Percentiles rank a stretch among this genome's conserved stretches.
These are phyloP conservation scores for Coemansia sp. DNA, from an alignment of 192 early-diverging fungal species.

Conservation along the genomic window DNA sequence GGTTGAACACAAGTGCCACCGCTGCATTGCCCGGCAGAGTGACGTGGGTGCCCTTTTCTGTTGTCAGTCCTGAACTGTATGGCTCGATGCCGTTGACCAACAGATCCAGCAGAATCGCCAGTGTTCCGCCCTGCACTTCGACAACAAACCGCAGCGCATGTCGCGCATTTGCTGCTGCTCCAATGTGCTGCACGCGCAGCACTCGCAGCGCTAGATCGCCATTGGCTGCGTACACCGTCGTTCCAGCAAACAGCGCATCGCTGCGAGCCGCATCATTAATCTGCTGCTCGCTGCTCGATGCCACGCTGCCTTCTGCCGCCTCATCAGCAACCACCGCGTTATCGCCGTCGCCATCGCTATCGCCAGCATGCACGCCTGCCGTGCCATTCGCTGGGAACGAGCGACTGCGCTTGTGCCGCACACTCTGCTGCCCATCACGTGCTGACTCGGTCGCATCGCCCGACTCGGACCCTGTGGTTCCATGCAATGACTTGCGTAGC, in stretches of 20 bases:
- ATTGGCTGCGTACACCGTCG: constrained; percentile 43
- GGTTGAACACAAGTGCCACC: constrained; percentile 46
- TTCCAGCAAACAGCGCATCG: constrained; percentile 40
- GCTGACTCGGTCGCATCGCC: not conserved
- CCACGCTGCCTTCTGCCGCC: not conserved
- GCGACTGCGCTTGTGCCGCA: constrained; percentile 51
- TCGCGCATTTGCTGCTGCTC: not conserved
- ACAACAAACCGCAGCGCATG: constrained; percentile 47
- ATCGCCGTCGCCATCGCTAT: not conserved
- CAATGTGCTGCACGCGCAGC: constrained; percentile 44
- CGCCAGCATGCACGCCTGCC: constrained; percentile 7
- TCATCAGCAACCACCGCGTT: constrained; percentile 2
- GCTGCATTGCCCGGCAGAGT: constrained; percentile 29
- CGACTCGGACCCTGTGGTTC: constrained; percentile 4
- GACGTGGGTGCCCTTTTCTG: constrained; percentile 51
- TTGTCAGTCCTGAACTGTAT: constrained; percentile 31
- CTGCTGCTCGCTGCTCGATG: constrained; percentile 25
- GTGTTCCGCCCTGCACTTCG: constrained; percentile 64
- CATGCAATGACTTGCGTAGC: constrained; percentile 15
- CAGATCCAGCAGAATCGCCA: constrained; percentile 59
- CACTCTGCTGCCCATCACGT: not conserved
- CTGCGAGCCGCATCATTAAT: constrained; percentile 33
- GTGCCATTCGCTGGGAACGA: constrained; percentile 38
- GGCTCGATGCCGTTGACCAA: constrained; percentile 61
- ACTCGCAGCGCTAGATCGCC: constrained; percentile 48